Evolutionary conservation across 2,329 filamentous ascomycete species (phyloP), one percentile per base, ranked within the genome.

Genomic region (Trematosphaeria pertusa): DNA sequence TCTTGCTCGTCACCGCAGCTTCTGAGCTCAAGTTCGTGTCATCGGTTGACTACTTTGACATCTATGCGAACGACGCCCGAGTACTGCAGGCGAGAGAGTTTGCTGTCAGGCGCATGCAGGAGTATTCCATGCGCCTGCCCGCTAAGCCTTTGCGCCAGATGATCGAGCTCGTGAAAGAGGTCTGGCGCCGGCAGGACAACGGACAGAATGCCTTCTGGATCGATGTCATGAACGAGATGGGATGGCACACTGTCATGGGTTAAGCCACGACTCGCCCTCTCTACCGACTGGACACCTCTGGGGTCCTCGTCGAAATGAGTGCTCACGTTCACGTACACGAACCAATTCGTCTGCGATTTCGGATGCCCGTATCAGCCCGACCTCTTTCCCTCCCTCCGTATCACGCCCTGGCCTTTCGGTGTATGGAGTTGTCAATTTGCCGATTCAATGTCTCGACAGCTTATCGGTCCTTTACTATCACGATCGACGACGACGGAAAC

Each of bases 241-340:
- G 78, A 7, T 82, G 78, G 78, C 78, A 82, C 61, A 82, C 79
- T 11, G 76, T 82, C 19, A 79, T 81, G 75, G 78, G 75, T 15
- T 78, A 50, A 66, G n/a, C 15, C 39, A 50, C 43, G 37, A 36
- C 41, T 22, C 37, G 35, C 34, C n/a, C 26, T 8, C 30, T 36
- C 10, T 36, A 18, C 8, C 33, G 20, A 8, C 17, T n/a, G n/a
- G n/a, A n/a, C n/a, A n/a, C n/a, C n/a, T n/a, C n/a, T n/a, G n/a
- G n/a, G n/a, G n/a, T n/a, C n/a, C n/a, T n/a, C n/a, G n/a, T n/a
- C n/a, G n/a, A n/a, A n/a, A n/a, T n/a, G n/a, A n/a, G n/a, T n/a
- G n/a, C n/a, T n/a, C n/a, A n/a, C n/a, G n/a, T n/a, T n/a, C n/a
- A n/a, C n/a, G n/a, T n/a, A n/a, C n/a, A n/a, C n/a, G n/a, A n/a